Conservation (phyloP, 2,329 filamentous ascomycete species). For the Trichoderma koningii region DNA sequence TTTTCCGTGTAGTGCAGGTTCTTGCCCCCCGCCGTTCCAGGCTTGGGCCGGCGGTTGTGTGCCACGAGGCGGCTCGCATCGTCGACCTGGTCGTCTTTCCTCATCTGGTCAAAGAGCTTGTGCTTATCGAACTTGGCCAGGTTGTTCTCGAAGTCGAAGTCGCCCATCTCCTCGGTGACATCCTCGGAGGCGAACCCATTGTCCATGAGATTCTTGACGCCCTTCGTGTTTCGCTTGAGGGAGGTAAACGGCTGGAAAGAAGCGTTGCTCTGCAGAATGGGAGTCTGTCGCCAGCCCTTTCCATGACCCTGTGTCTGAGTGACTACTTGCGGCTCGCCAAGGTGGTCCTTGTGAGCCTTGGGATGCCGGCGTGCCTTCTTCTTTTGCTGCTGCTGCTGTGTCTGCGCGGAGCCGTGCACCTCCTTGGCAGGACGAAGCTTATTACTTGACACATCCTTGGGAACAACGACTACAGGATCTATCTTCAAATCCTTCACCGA, state of each 20-base stretch:
- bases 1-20: constrained; percentile 92
- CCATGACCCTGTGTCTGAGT: constrained; percentile 43
- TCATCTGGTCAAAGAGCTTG: constrained; percentile 86
- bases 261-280: constrained; percentile 60
- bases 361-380: constrained; percentile 40
- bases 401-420: constrained; percentile 20
- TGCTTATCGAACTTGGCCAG: constrained; percentile 95
- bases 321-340: constrained; percentile 33
- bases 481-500: constrained; percentile 36
- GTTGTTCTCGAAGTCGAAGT: constrained; percentile 90
- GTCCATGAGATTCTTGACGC: constrained; percentile 51
- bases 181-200: constrained; percentile 97
- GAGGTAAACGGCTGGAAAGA: constrained; percentile 65
- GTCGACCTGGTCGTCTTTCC: constrained; percentile 84
- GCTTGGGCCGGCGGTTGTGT: constrained; percentile 73
- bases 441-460: constrained; percentile 4
- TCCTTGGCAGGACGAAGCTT: constrained; percentile 26
- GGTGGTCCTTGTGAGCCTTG: constrained; percentile 38
- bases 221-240: constrained; percentile 58
- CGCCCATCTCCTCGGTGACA: constrained; percentile 89
- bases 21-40: constrained; percentile 77
- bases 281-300: constrained; percentile 62
- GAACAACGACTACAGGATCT: constrained; percentile 15
- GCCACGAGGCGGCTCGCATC: constrained; percentile 88
- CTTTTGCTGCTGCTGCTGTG: constrained; percentile 34